Conservation (phyloP, 2,329 filamentous ascomycete genomes). For the Epichloe sp. region DNA sequence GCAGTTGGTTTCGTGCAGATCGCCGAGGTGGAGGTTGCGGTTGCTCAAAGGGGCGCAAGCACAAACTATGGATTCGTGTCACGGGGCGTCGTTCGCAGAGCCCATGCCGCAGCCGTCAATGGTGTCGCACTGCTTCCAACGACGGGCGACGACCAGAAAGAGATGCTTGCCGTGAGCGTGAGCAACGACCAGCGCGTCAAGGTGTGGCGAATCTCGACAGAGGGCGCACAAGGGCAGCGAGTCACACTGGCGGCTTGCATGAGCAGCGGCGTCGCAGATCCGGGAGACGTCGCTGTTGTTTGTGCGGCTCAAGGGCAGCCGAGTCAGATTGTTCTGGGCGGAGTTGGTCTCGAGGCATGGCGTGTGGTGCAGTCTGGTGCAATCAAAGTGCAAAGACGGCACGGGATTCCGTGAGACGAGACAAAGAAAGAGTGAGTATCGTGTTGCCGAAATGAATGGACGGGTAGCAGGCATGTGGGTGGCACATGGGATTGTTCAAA, state of each 20-base stretch:
- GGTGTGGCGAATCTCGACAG: constrained; percentile 31
- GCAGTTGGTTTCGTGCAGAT: constrained; percentile 47
- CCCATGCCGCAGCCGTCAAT: constrained; percentile 63
- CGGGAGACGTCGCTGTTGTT: constrained; percentile 36
- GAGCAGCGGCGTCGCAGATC: constrained; percentile 48
- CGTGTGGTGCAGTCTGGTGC: not conserved
- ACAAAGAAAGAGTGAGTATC: too few relatives aligned
- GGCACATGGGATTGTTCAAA: too few relatives aligned
- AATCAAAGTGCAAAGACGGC: too few relatives aligned
- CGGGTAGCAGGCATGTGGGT: too few relatives aligned
- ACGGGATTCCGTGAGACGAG: too few relatives aligned
- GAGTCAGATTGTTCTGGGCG: constrained; percentile 25
- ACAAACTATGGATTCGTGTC: constrained; percentile 11
- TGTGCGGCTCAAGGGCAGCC: constrained; percentile 1
- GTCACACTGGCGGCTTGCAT: constrained; percentile 32
- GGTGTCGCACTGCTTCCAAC: constrained; percentile 29
- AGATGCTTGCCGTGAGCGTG: constrained; percentile 27
- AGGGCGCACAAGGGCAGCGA: constrained; percentile 5
- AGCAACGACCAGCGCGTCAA: constrained; percentile 52
- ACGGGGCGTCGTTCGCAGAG: constrained; percentile 26
- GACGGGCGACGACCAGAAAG: constrained; percentile 1
- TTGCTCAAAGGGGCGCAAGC: not conserved
- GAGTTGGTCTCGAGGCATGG: constrained; percentile 36
- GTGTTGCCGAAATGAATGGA: too few relatives aligned
- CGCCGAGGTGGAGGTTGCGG: constrained; percentile 7